Evolutionary conservation across 2,329 filamentous ascomycete genomes (phyloP), one percentile per base, ranked within the genome.

Genomic region (Elsinoe batatas): DNA sequence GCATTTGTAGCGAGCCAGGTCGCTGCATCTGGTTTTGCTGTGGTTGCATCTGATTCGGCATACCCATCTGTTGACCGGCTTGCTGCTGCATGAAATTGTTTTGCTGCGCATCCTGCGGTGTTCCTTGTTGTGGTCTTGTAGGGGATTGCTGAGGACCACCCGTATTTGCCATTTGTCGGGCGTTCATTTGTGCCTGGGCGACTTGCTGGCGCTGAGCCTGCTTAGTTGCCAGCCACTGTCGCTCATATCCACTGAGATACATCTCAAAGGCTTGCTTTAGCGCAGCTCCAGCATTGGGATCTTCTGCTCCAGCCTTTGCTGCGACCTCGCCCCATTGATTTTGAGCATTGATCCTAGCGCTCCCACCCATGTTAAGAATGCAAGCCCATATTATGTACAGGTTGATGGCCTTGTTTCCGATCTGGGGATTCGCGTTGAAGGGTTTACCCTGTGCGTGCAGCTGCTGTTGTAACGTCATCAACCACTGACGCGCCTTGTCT

Each of bases 261-360:
- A 80, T 78, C 63, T 90, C 84, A 68, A 93, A 95, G 5, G 88
- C 78, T 26, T 79, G 76, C 62, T 83, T 75, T 58, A 96, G 69
- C 61, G 93, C 83, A 57, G 80, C 78, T 1, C 82, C 77, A 0
- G 87, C 88, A 8, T 76, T 79, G 1, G 84, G 85, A 55, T 71
- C 74, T 15, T 68, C 67, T 49, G 67, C 68, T n/a, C 70, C 67
- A 60, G 76, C 62, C 59, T 69, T 68, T 20, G 82, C 62, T 1
- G 88, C 84, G 55, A 96, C 76, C 50, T 82, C 79, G 1, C 77
- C 75, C 93, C 93, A 97, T 57, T 78, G 76, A 60, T 88, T 87
- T 20, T 76, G 75, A 20, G 79, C 78, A 0, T 82, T 84, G 2
- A 94, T 82, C 58, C 79, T 81, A 62, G 85, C 87, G 56, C 85